Evolutionary conservation across 2,329 filamentous ascomycete species (phyloP).

Genomic region (Dactylonectria macrodidyma): DNA sequence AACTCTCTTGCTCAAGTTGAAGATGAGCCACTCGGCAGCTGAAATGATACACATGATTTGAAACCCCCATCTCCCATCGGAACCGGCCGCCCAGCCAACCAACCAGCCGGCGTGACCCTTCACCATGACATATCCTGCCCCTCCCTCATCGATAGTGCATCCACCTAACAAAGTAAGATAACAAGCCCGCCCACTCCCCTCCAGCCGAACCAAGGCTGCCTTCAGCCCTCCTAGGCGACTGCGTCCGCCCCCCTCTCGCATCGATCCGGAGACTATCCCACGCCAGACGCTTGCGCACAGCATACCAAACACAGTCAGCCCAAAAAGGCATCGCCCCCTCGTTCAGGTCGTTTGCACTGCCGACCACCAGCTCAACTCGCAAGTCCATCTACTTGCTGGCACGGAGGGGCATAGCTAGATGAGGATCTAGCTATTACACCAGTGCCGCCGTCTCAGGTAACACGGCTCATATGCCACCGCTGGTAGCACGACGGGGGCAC

Average conservation of each 20-base stretch:
- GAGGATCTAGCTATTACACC: no score
- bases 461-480: conserved; percentile 6
- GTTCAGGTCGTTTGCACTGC: neutral
- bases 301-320: conserved; percentile 3
- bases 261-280: neutral
- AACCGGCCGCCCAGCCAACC: conserved; percentile 1
- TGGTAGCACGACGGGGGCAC: conserved; percentile 12
- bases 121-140: conserved; percentile 5
- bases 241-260: neutral
- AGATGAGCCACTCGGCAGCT: no score
- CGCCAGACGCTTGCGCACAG: neutral
- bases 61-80: neutral
- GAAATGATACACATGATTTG: no score
- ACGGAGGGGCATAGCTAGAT: no score
- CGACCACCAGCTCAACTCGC: neutral
- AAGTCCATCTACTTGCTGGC: neutral
- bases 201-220: conserved; percentile 6
- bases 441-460: conserved; percentile 14
- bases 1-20: neutral
- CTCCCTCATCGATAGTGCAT: conserved; percentile 15
- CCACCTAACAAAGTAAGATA: conserved; percentile 23
- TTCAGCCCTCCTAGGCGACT: conserved; percentile 14
- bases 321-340: neutral
- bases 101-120: neutral
- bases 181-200: conserved; percentile 4